Evolutionary conservation across 768 basidiomycete species (phyloP), one percentile per base, ranked within the genome.

Genomic region (Pulveroboletus sp.): DNA sequence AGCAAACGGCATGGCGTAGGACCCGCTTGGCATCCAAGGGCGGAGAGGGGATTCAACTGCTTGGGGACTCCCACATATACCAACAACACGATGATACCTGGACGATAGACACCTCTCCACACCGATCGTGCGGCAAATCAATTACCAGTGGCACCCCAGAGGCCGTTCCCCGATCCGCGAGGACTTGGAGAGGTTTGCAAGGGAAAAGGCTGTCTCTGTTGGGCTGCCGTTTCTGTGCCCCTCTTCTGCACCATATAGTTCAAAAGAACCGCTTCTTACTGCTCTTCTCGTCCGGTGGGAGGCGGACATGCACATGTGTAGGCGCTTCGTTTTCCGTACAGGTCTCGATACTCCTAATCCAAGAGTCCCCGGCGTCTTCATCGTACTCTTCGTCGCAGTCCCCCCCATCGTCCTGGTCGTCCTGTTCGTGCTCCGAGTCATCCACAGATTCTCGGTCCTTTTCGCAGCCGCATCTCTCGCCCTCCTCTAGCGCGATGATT

Each of bases 281-380:
- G 66, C 79, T 65, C 71, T 82, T 91, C 67, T 90, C 90, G 49
- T 90, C 86, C 32, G 79, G 73, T 37, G 75, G 66, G 43, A 90
- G 82, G 72, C 84, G 86, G 63, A 86, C 80, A 68, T 93, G 91
- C 43, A 71, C 63, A 68, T 93, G 91, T 23, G 67, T 68, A 29
- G 79, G 76, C 14, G 53, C 51, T 8, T 67, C 66, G n/a, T 73
- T 76, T 44, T 40, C 60, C 20, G 86, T 83, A 65, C 93, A 95
- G 19, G 83, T 71, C 36, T 70, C 74, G 57, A 98, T 82, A 52
- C 67, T 72, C 73, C 79, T 82, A 51, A 99, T 62, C 96, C 96
- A 99, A 56, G 85, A 77, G 63, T 99, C 95, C 1, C 89, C 90
- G 42, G 85, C 81, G 47, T 89, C 83, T 64, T 83, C 85, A 42